Conservation (phyloP, 192 early-diverging fungal genomes). For the Rhizophlyctis rosea region DNA sequence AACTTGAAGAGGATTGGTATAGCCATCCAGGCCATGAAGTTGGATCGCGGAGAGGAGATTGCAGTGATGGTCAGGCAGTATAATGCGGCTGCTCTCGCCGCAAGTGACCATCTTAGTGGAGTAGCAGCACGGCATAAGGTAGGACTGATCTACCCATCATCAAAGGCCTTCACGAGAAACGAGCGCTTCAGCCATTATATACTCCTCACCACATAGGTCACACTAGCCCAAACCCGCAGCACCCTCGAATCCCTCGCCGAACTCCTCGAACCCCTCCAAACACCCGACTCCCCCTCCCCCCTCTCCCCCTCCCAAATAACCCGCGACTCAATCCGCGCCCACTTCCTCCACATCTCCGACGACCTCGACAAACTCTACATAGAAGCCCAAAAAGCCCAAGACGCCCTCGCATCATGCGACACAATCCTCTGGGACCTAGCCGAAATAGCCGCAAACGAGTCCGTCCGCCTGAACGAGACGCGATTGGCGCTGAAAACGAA, state of each 20-base stretch:
- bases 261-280: background rate
- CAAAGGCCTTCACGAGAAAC: too few species aligned
- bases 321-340: background rate
- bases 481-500: background rate
- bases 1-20: background rate
- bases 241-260: background rate
- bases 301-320: background rate
- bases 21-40: background rate
- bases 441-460: background rate
- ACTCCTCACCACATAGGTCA: background rate
- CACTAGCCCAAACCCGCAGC: background rate
- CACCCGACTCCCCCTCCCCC: background rate
- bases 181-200: too few species aligned
- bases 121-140: background rate
- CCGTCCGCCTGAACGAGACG: background rate
- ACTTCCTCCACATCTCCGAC: background rate
- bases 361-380: conserved; percentile 1
- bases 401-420: background rate
- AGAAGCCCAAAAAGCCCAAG: background rate
- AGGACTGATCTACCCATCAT: background rate
- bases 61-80: background rate
- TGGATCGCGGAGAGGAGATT: background rate
- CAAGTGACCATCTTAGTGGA: background rate
- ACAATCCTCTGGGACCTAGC: background rate
- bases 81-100: background rate